These are phyloP conservation scores for Solanum ossicruentum DNA, from an alignment of 257 asterid species.

Conservation along the genomic window DNA sequence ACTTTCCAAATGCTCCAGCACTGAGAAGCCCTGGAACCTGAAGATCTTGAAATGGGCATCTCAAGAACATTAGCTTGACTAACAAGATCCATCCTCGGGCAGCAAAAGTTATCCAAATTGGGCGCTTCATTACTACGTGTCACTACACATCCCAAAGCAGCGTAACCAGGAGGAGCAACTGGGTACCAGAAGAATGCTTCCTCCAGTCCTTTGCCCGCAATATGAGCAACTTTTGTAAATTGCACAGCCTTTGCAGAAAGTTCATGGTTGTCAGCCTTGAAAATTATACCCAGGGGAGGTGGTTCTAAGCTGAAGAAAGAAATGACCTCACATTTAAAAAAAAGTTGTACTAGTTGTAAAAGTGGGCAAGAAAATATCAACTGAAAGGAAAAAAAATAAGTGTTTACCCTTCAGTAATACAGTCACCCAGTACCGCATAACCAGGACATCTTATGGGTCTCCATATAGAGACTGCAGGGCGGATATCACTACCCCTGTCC, in stretches of 20 bases:
- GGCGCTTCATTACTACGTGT: constrained; percentile 75
- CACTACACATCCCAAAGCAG: constrained; percentile 83
- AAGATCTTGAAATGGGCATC: constrained; percentile 77
- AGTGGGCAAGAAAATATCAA: background rate
- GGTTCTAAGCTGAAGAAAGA: constrained; percentile 73
- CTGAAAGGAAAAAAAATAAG: constrained; percentile 3
- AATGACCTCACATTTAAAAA: background rate
- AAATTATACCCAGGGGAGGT: constrained; percentile 86
- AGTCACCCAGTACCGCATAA: constrained; percentile 81
- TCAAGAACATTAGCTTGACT: constrained; percentile 72
- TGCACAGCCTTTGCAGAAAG: constrained; percentile 76
- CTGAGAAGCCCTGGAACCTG: constrained; percentile 64
- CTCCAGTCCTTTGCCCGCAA: constrained; percentile 64
- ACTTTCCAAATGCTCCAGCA: constrained; percentile 99
- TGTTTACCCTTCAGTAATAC: constrained; percentile 87
- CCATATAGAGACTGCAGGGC: constrained; percentile 91
- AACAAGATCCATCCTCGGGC: constrained; percentile 94
- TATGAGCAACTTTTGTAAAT: constrained; percentile 85
- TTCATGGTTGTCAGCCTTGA: constrained; percentile 66
- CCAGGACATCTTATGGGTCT: constrained; percentile 84
- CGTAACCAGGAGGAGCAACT: constrained; percentile 94
- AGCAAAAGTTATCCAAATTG: constrained; percentile 48
- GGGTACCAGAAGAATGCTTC: constrained; percentile 97
- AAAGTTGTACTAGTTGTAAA: background rate
- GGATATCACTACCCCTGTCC: constrained; percentile 94